Evolutionary conservation across 331 rosid genomes (phyloP).

Genomic region (Ulmus americana): DNA sequence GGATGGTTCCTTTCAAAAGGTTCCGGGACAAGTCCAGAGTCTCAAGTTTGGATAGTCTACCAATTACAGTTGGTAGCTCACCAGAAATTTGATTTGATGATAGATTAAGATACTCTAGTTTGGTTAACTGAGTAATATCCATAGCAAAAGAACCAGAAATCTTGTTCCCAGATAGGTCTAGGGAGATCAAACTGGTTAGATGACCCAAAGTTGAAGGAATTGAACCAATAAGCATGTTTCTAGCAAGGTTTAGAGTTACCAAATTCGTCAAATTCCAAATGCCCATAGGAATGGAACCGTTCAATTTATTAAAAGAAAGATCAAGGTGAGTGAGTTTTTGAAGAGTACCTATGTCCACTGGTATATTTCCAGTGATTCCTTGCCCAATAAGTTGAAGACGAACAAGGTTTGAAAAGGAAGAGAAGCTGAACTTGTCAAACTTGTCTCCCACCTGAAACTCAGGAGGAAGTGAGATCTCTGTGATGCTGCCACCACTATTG

Average conservation of each 20-base stretch:
- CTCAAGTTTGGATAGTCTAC: background rate
- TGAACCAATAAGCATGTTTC: slow-evolving; percentile 5
- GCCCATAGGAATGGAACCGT: background rate
- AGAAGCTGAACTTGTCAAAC: slow-evolving; percentile 4
- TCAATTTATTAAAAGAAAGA: background rate
- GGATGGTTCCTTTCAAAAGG: too few species aligned
- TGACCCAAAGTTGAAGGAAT: background rate
- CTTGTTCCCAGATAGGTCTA: background rate
- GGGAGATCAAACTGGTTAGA: background rate
- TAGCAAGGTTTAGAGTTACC: background rate
- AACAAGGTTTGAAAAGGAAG: slow-evolving; percentile 5
- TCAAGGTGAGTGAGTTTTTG: slow-evolving; percentile 4
- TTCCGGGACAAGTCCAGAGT: background rate
- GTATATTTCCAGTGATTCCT: background rate
- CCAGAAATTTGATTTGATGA: slow-evolving; percentile 9
- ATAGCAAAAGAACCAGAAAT: background rate
- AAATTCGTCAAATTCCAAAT: slow-evolving; percentile 12
- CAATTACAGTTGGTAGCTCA: background rate
- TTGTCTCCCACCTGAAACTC: background rate
- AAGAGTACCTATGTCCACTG: background rate
- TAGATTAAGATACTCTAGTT: slow-evolving; percentile 1
- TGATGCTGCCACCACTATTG: slow-evolving; percentile 3
- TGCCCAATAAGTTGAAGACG: background rate
- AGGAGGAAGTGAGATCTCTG: background rate
- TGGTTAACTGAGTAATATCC: background rate